Conservation (phyloP, 192 early-diverging fungal species). For the Podila minutissima region DNA sequence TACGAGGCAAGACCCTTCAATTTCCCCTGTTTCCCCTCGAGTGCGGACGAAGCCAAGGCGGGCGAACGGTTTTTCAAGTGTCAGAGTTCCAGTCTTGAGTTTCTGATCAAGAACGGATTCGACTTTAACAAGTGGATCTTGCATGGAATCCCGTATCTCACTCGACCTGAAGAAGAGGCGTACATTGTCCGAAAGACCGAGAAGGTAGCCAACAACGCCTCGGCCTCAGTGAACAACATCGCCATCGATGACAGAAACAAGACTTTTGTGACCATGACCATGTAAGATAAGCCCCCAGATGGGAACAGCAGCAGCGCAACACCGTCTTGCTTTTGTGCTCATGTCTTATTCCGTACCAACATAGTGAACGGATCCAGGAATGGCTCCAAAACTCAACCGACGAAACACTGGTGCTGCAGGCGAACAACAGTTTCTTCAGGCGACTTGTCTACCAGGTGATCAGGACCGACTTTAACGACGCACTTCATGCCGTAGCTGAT, state of each 20-base stretch:
- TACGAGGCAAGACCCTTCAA: constrained; percentile 89
- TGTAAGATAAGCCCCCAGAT: constrained; percentile 27
- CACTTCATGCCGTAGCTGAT: constrained; percentile 16
- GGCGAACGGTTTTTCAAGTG: constrained; percentile 62
- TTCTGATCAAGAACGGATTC: constrained; percentile 80
- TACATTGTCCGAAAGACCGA: constrained; percentile 17
- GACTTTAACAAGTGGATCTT: constrained; percentile 92
- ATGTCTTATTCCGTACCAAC: not conserved
- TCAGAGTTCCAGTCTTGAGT: constrained; percentile 70
- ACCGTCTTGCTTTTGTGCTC: not conserved
- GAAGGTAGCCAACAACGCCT: constrained; percentile 15
- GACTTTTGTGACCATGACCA: constrained; percentile 56
- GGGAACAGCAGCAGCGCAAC: not conserved
- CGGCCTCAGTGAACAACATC: constrained; percentile 35
- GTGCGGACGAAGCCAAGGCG: constrained; percentile 51
- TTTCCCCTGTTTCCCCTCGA: constrained; percentile 86
- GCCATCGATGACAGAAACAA: constrained; percentile 62
- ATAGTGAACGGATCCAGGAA: constrained; percentile 36
- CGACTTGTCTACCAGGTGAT: constrained; percentile 85
- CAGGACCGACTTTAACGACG: constrained; percentile 35
- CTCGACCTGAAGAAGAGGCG: constrained; percentile 63
- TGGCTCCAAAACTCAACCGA: constrained; percentile 53
- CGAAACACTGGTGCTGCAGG: constrained; percentile 46
- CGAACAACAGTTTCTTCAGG: constrained; percentile 71
- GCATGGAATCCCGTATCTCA: constrained; percentile 82